Conservation (phyloP, 345 rosid species). For the Populus nigra region DNA sequence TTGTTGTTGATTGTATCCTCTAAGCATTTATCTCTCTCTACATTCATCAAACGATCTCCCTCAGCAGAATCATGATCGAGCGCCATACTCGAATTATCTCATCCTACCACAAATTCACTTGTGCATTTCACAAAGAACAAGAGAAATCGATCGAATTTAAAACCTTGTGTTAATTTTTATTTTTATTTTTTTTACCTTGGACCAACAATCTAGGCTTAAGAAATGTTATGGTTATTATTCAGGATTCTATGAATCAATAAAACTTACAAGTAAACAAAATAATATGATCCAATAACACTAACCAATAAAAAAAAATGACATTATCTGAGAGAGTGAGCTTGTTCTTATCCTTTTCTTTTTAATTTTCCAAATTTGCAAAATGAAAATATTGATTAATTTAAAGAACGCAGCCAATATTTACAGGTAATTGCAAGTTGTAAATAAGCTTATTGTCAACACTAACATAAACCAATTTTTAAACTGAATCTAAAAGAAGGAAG, state of each 20-base stretch:
- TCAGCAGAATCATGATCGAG: not conserved
- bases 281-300: not conserved
- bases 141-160: not conserved
- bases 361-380: not conserved
- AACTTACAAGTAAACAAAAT: too few relatives aligned
- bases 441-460: not conserved
- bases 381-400: too few relatives aligned
- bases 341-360: too few relatives aligned
- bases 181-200: too few relatives aligned
- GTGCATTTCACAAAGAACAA: not conserved
- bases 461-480: not conserved
- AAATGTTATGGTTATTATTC: too few relatives aligned
- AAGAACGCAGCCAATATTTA: not conserved
- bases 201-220: too few relatives aligned
- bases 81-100: not conserved
- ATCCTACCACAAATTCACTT: not conserved
- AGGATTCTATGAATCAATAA: too few relatives aligned
- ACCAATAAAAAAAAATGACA: not conserved
- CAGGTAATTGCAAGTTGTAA: not conserved
- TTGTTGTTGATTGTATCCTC: conserved; percentile 5
- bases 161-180: not conserved
- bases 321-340: too few relatives aligned
- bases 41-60: conserved; percentile 4
- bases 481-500: not conserved
- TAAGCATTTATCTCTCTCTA: not conserved